Conservation (phyloP, 2,329 filamentous ascomycete genomes). For the Colletotrichum lini region DNA sequence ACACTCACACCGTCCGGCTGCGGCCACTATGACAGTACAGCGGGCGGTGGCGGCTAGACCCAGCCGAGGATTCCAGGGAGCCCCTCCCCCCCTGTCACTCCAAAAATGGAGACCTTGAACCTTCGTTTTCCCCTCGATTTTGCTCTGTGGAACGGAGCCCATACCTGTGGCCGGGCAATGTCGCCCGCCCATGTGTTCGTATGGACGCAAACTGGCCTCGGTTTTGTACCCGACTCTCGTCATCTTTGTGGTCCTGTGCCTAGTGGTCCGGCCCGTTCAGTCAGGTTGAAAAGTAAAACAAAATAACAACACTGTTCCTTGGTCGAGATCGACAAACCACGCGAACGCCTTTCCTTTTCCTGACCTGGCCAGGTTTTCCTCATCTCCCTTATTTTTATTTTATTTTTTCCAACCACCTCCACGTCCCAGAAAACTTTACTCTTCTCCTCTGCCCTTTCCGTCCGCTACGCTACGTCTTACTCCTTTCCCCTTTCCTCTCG, state of each 20-base stretch:
- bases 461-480: not conserved
- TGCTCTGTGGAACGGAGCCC: conserved; percentile 13
- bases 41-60: conserved; percentile 24
- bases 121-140: conserved; percentile 31
- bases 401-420: conserved; percentile 28
- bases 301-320: not conserved
- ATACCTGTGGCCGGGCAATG: conserved; percentile 3
- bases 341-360: conserved; percentile 7
- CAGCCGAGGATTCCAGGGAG: conserved; percentile 13
- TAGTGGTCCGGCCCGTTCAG: not conserved
- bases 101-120: conserved; percentile 27
- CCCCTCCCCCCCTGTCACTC: conserved; percentile 8
- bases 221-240: not conserved
- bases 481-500: not conserved
- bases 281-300: not conserved
- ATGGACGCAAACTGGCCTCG: not conserved
- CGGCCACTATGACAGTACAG: conserved; percentile 16
- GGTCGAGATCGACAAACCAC: conserved; percentile 14
- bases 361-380: not conserved
- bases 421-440: conserved; percentile 24
- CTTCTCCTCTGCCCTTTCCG: conserved; percentile 3
- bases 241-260: not conserved
- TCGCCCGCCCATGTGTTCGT: too few species aligned
- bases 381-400: conserved; percentile 14
- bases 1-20: conserved; percentile 25